phyloP scores from a whole-genome alignment of 768 basidiomycete species.

The Russula ochroleuca region DNA sequence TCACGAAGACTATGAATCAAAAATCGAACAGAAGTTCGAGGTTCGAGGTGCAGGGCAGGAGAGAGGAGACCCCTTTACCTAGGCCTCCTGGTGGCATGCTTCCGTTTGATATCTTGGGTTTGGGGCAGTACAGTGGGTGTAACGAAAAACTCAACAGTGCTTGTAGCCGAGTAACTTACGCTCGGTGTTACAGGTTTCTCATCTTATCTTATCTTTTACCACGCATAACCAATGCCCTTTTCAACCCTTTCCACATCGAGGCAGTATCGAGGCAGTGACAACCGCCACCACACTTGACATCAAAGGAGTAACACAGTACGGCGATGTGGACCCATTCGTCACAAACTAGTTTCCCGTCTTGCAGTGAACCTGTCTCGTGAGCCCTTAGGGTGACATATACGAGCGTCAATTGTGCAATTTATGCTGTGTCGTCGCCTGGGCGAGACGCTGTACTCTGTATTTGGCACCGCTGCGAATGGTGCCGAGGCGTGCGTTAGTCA shows the following conservation, averaged over 20 bases:
- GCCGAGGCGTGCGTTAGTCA: neutral
- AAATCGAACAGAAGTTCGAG: neutral
- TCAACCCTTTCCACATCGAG: neutral
- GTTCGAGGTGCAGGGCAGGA: neutral
- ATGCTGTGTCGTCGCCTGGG: neutral
- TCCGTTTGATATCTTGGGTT: neutral
- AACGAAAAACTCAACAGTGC: neutral
- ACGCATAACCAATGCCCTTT: neutral
- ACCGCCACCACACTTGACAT: neutral
- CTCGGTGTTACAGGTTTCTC: too few species aligned
- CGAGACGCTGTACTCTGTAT: neutral
- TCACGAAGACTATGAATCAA: constrained; percentile 70
- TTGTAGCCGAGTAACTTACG: too few species aligned
- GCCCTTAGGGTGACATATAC: neutral
- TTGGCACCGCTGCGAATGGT: neutral
- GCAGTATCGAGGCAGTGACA: neutral
- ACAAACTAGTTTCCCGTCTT: neutral
- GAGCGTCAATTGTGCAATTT: neutral
- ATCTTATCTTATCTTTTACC: neutral
- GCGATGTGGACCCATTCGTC: neutral
- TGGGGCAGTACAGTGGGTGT: neutral
- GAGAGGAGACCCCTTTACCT: constrained; percentile 1
- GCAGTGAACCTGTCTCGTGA: neutral
- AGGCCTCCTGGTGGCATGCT: constrained; percentile 6
- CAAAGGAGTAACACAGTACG: neutral